These are phyloP conservation scores for Ogataea parapolymorpha DNA, from an alignment of 805 yeast genomes.

Conservation along the genomic window DNA sequence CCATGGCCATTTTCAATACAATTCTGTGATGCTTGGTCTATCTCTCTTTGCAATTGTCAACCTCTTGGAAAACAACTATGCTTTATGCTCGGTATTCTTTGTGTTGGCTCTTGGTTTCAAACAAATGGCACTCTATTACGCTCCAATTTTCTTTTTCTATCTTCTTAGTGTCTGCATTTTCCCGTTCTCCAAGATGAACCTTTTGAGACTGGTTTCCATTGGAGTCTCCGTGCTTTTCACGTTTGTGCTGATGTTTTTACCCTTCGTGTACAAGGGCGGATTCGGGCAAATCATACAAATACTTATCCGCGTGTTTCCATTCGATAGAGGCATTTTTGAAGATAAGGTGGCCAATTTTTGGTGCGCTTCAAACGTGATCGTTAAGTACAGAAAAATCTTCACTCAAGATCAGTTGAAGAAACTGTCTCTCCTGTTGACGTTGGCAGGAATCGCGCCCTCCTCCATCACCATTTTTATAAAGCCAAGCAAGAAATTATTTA, in stretches of 20 bases:
- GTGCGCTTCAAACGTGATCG: constrained; percentile 83
- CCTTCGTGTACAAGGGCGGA: constrained; percentile 52
- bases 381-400: constrained; percentile 64
- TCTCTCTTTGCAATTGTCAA: constrained; percentile 65
- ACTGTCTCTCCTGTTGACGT: constrained; percentile 52
- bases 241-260: constrained; percentile 50
- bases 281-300: constrained; percentile 54
- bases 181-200: constrained; percentile 37
- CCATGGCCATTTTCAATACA: constrained; percentile 97
- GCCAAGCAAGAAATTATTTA: constrained; percentile 48
- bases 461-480: constrained; percentile 46
- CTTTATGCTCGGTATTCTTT: constrained; percentile 72
- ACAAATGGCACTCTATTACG: constrained; percentile 92
- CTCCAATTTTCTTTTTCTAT: constrained; percentile 84
- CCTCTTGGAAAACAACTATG: constrained; percentile 58
- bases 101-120: constrained; percentile 78
- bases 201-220: constrained; percentile 58
- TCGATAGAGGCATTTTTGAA: constrained; percentile 89
- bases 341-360: constrained; percentile 97
- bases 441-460: constrained; percentile 53
- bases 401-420: constrained; percentile 55
- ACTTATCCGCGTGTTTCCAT: constrained; percentile 77
- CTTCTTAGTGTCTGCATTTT: constrained; percentile 54
- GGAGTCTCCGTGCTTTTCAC: constrained; percentile 62
- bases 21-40: constrained; percentile 90